Evolutionary conservation across 164 flowering plant species (phyloP), one percentile per base, ranked within the genome.

Genomic region (Echeveria elegans): DNA sequence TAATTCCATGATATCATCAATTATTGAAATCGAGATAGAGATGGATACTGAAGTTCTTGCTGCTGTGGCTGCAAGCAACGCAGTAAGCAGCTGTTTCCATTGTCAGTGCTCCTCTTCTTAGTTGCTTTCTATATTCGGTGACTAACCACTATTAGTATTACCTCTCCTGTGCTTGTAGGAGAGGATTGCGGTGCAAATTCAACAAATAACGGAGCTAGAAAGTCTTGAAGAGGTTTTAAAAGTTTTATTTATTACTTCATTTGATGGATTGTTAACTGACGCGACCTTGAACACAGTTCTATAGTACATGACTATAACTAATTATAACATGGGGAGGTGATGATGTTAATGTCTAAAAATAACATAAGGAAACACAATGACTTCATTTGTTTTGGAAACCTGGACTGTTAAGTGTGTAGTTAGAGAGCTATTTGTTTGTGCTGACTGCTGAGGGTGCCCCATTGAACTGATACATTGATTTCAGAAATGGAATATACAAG

Each of bases 11-110:
- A 87, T 91, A 37, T 88, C 99, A 67, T 91, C 97, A 32, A 89
- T 94, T 96, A 94, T 94, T 75, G 99, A 94, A 81, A 94, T 94
- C 73, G 97, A 94, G 75, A 89, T 91, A 66, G 96, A 94, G 77
- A 80, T 94, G 97, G 94, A 86, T 77, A 80, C 87, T 26, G 92
- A 94, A 72, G 94, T 94, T 77, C 85, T 84, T 73, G 97, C 94
- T 70, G 99, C 99, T 58, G 97, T 91, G 82, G 85, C 90, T 72
- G 87, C 77, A 21, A 85, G 89, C 85, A 87, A 81, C 80, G 79
- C 74, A 74, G 97, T 94, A 43, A 16, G 81, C 62, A 34, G 18
- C 24, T 31, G n/a, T n/a, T 61, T 32, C 11, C 26, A 19, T 34
- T 63, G 41, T 34, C 43, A 16, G 6, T 16, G 45, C 0, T 29